Conservation (phyloP, 2,329 filamentous ascomycete genomes). For the Aspergillus ibericus region DNA sequence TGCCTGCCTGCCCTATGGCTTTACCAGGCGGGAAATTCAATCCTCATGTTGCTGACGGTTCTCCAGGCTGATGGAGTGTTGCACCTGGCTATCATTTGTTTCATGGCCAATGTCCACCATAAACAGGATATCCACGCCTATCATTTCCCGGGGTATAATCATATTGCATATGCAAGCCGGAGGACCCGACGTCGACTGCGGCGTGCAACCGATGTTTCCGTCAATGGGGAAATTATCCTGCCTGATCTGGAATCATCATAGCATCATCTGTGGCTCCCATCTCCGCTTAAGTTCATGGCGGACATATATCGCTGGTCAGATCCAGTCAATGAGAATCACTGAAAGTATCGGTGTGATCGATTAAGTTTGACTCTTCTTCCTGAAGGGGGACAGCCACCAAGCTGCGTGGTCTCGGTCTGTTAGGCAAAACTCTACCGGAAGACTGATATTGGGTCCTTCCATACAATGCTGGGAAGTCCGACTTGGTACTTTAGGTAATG, state of each 20-base stretch:
- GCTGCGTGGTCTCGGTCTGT: background rate
- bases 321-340: background rate
- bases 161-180: slow-evolving; percentile 2
- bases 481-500: background rate
- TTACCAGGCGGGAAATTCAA: background rate
- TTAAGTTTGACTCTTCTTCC: background rate
- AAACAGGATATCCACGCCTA: background rate
- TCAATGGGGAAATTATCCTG: background rate
- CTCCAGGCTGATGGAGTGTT: background rate
- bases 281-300: background rate
- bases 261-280: slow-evolving; percentile 6
- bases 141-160: background rate
- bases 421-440: background rate
- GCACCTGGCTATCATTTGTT: background rate
- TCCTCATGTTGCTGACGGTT: background rate
- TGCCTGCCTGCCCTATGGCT: background rate
- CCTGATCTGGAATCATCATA: background rate
- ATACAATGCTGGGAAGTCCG: background rate
- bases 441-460: background rate
- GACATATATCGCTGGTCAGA: background rate
- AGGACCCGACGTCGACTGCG: background rate
- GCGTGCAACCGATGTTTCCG: background rate
- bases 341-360: background rate
- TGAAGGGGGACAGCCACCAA: background rate
- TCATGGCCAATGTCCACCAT: background rate